Evolutionary conservation across 2,329 filamentous ascomycete genomes (phyloP).

Genomic region (Paecilomyces sp.): DNA sequence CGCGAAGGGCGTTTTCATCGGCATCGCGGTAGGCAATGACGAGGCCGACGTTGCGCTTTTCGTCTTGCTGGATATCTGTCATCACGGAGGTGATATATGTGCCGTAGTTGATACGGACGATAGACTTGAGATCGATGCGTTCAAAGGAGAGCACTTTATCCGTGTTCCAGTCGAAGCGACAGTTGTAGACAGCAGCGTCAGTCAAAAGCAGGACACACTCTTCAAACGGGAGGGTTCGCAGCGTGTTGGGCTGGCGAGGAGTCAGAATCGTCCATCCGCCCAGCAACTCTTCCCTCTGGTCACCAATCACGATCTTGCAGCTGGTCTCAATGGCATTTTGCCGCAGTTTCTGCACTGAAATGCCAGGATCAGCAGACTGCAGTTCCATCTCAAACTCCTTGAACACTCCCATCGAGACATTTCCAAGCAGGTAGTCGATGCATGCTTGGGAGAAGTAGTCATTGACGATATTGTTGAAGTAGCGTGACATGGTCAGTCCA

Average conservation of each 20-base stretch:
- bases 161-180: slow-evolving; percentile 87
- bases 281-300: slow-evolving; percentile 76
- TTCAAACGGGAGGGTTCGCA: slow-evolving; percentile 68
- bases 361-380: slow-evolving; percentile 84
- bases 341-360: slow-evolving; percentile 76
- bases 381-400: slow-evolving; percentile 92
- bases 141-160: slow-evolving; percentile 94
- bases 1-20: slow-evolving; percentile 63
- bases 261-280: slow-evolving; percentile 85
- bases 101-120: slow-evolving; percentile 68
- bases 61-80: slow-evolving; percentile 68
- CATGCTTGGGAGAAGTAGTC: slow-evolving; percentile 95
- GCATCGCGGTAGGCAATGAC: slow-evolving; percentile 69
- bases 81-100: slow-evolving; percentile 88
- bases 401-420: slow-evolving; percentile 76
- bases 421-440: slow-evolving; percentile 89
- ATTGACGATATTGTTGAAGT: slow-evolving; percentile 84
- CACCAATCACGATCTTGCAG: slow-evolving; percentile 75
- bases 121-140: slow-evolving; percentile 67
- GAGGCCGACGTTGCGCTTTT: slow-evolving; percentile 74
- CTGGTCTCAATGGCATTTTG: slow-evolving; percentile 87
- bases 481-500: slow-evolving; percentile 70
- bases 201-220: slow-evolving; percentile 85
- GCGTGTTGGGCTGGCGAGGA: slow-evolving; percentile 62
- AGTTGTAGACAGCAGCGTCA: slow-evolving; percentile 76